Base-by-base conservation (phyloP, 1,284 basidiomycete genomes). In the Neotropicomus parvogracilis region DNA sequence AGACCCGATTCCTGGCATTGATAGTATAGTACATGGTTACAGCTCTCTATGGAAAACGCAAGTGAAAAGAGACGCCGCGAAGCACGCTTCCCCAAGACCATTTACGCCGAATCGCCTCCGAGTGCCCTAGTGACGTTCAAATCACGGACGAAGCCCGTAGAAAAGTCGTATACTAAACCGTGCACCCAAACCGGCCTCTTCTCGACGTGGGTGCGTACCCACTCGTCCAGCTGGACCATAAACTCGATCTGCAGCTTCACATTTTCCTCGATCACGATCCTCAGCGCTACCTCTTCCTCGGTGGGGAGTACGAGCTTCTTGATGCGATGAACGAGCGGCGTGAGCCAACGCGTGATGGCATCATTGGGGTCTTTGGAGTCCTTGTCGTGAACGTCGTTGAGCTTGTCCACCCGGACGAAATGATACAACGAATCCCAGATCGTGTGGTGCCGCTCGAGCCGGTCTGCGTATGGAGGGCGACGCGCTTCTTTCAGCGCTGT, bases 141-240 rank as follows among this genome's bases (percentile, higher is more conserved):
- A 61, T 93, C 89, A 57, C 74, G 73, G 62, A 94, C 66, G 48
- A 71, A 71, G 14, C 91, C 91, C 24, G 74, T 79, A 47, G 75
- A 75, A 54, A 94, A 72, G 50, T 91, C 81, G 64, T 91, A 92
- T 16, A 93, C 80, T 85, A 85, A 90, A 13, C 91, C 91, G 60
- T 95, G 90, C 31, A 94, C 80, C 69, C 75, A 79, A 35, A 93
- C 75, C 29, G 62, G 64, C 44, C 63, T 68, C 16, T 28, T 8
- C 33, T 37, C 11, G 44, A 85, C 58, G 86, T 48, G 76, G 64
- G 14, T 7, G 53, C 70, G 63, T 45, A 95, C 79, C 14, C 82
- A 77, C 42, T 75, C 71, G n/a, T 80, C 76, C 57, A 78, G 68
- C 52, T 74, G 73, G 29, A 91, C 72, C 61, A 88, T 85, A 56